Evolutionary conservation across 169 alveolate species (phyloP).

Genomic region (Plasmodium knowlesi): DNA sequence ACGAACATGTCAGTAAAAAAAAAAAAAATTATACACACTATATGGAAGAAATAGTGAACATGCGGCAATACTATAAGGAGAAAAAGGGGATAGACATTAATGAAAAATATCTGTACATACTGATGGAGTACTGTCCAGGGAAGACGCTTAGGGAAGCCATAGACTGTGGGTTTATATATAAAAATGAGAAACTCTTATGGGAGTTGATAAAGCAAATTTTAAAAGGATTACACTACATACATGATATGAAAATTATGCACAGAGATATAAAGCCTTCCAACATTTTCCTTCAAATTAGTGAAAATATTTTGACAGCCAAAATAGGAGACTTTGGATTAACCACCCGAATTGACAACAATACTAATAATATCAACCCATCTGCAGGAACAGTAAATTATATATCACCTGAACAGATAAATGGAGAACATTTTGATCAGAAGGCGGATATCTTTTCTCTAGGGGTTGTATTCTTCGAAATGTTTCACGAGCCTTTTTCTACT

Average conservation of each 20-base stretch:
- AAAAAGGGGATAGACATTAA: slow-evolving; percentile 67
- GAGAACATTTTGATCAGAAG: slow-evolving; percentile 85
- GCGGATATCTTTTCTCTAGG: slow-evolving; percentile 89
- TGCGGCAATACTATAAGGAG: slow-evolving; percentile 28
- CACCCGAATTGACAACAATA: slow-evolving; percentile 78
- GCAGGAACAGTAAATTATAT: slow-evolving; percentile 89
- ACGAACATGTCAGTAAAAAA: background rate
- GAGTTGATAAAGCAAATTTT: slow-evolving; percentile 86
- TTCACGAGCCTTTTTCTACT: slow-evolving; percentile 86
- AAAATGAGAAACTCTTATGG: slow-evolving; percentile 81
- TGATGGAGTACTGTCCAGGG: slow-evolving; percentile 90
- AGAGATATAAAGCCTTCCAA: slow-evolving; percentile 89
- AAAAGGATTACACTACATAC: slow-evolving; percentile 88
- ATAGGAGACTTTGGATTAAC: slow-evolving; percentile 90
- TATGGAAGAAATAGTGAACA: slow-evolving; percentile 57
- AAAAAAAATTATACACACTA: slow-evolving; percentile 1
- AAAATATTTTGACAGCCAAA: slow-evolving; percentile 79
- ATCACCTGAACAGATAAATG: slow-evolving; percentile 88
- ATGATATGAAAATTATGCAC: slow-evolving; percentile 89
- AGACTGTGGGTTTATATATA: slow-evolving; percentile 77
- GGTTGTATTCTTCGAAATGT: slow-evolving; percentile 89
- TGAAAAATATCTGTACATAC: slow-evolving; percentile 83
- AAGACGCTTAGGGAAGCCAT: slow-evolving; percentile 84
- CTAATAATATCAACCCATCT: slow-evolving; percentile 69
- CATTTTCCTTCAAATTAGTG: slow-evolving; percentile 85